Base-by-base conservation (phyloP, 352 stramenopile species). In the Globisporangium rhizosaccharum region DNA sequence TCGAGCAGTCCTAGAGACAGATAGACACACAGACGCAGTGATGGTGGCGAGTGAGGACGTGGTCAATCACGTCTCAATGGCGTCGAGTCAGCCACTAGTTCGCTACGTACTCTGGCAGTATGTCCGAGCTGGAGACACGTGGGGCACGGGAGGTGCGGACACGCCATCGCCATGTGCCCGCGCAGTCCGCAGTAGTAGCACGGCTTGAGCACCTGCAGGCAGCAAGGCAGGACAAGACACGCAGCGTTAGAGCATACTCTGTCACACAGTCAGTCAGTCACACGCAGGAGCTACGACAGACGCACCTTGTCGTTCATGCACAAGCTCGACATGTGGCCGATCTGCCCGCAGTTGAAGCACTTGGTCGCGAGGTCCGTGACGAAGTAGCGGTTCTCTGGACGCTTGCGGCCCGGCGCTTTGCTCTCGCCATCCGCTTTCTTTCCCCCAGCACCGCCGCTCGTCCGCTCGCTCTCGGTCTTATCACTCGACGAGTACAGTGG, bases 111-210 rank as follows among this genome's bases (percentile, higher is more conserved):
- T 56, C 67, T 70, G 36, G 75, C 55, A 49, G 88, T 78, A 63
- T 93, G 83, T 39, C 83, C 83, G 9, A 89, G 56, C 52, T 91
- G 76, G 15, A 88, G 56, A 46, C 83, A 93, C 28, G 77, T 75
- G 11, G 70, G 62, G 62, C 84, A 94, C 10, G 81, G 84, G 46
- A 91, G 52, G 50, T 89, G 76, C 2, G 82, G 79, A 51, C 84
- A 91, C 59, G 57, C 76, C 65, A 80, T 83, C 2, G 84, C 68
- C 61, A 78, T 81, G 63, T 94, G 84, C 15, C 82, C 82, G 20
- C 80, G 80, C 56, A 90, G 57, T 6, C 73, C 84, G 59, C 84
- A 94, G 60, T 90, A 90, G 67, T 92, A 89, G 61, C 84, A 94
- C 3, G 84, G 84, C 46, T 70, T 76, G 45, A 85, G 68, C 33